phyloP scores from a whole-genome alignment of 2,329 filamentous ascomycete species.

The Penicillium oxalicum region DNA sequence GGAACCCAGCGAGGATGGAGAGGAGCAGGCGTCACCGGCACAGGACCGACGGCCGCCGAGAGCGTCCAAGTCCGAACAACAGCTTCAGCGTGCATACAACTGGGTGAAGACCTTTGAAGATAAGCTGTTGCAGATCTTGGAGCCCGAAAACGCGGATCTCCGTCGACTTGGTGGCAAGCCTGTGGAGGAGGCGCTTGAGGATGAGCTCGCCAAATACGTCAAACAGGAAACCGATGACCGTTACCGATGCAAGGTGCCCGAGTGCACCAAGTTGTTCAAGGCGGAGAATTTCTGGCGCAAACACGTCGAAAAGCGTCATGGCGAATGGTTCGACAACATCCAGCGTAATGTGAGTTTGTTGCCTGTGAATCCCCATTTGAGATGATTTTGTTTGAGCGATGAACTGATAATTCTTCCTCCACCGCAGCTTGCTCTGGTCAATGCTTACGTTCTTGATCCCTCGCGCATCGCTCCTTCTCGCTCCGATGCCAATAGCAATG shows the following conservation, averaged over 20 bases:
- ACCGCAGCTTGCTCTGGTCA: conserved; percentile 74
- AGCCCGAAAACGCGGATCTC: conserved; percentile 80
- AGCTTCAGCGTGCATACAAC: conserved; percentile 90
- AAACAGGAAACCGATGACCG: conserved; percentile 98
- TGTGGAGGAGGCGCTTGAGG: conserved; percentile 76
- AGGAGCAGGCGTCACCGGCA: conserved; percentile 58
- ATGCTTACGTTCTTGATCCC: conserved; percentile 89
- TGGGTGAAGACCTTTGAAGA: conserved; percentile 99
- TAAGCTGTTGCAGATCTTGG: conserved; percentile 86
- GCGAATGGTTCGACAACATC: conserved; percentile 75
- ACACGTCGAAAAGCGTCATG: conserved; percentile 92
- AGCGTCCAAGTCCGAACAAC: conserved; percentile 75
- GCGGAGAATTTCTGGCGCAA: conserved; percentile 96
- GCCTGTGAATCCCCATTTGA: not conserved
- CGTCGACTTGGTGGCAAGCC: conserved; percentile 86
- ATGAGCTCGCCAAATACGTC: conserved; percentile 79
- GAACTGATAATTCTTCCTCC: not conserved
- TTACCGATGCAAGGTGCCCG: conserved; percentile 91
- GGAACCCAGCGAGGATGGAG: conserved; percentile 56
- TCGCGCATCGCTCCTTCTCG: conserved; percentile 89
- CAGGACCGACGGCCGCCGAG: conserved; percentile 69
- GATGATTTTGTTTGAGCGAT: no score
- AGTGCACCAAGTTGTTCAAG: conserved; percentile 96
- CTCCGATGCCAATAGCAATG: conserved; percentile 90
- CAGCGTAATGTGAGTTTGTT: conserved; percentile 68